phyloP scores from a whole-genome alignment of 257 asterid species.

The Avicennia marina region DNA sequence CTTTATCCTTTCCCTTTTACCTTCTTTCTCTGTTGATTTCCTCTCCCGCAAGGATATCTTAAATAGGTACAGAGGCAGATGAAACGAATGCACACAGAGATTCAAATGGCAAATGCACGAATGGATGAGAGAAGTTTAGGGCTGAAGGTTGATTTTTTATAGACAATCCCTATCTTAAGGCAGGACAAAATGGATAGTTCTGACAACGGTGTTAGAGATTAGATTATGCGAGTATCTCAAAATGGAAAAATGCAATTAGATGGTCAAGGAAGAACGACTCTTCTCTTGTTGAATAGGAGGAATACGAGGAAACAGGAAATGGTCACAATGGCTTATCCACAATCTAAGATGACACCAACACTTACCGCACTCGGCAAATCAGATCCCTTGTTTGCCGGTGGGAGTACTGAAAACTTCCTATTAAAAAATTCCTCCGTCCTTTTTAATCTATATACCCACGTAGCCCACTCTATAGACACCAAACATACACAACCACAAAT shows the following conservation, averaged over 20 bases:
- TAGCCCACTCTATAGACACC: too few relatives aligned
- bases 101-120: background rate
- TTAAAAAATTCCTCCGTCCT: background rate
- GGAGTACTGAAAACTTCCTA: background rate
- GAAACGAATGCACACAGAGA: background rate
- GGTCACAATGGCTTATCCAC: conserved; percentile 24
- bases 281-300: background rate
- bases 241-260: background rate
- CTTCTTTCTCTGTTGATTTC: background rate
- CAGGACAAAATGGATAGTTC: background rate
- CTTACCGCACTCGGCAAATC: conserved; percentile 30
- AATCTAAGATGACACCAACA: conserved; percentile 16
- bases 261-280: background rate
- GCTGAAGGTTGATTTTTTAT: conserved; percentile 28
- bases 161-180: conserved; percentile 7
- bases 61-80: conserved; percentile 2
- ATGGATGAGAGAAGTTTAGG: conserved; percentile 22
- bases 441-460: background rate
- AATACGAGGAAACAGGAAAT: conserved; percentile 10
- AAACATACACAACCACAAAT: too few relatives aligned
- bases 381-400: conserved; percentile 5
- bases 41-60: background rate
- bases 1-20: background rate
- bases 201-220: background rate
- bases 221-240: background rate